Base-by-base conservation (phyloP, 306 rosid species). In the Begonia peltatifolia region DNA sequence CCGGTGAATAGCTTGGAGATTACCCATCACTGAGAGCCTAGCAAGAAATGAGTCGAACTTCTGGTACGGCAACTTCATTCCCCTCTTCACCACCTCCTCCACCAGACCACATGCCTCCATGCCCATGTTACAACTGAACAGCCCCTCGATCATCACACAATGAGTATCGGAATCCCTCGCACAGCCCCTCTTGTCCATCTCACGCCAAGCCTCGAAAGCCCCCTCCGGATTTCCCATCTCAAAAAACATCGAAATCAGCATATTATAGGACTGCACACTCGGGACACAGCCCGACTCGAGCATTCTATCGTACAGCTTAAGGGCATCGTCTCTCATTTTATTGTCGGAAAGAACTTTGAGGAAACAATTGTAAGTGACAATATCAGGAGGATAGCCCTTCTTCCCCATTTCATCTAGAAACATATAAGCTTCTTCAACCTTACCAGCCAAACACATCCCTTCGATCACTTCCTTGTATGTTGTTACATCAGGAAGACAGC, bases 391-490 rank as follows among this genome's bases (percentile, higher is more conserved):
- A 66, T 84, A 89, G 64, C 95, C 95, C 71, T 78, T 89, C 76
- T 69, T 89, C 59, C 94, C 93, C 97, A 89, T 89, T 90, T 80
- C 93, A 52, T 82, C 81, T 64, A 89, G 68, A 65, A 89, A 85
- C 36, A 72, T 76, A 76, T 83, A 82, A 14, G 95, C 97, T 70
- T 68, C 84, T 12, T 74, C 80, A 36, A 76, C 67, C 70, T 80
- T 84, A 53, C 84, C 95, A 42, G 71, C 76, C 75, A 80, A 53
- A 71, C 90, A 85, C 90, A 85, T 85, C 56, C 95, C 97, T 68
- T 89, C 94, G 38, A 85, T 71, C 56, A 89, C 67, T 18, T 76
- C 87, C 64, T 80, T 80, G 68, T 84, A 89, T n/a, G 97, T 85
- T 17, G 94, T 66, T 63, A 89, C 97, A 61, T 84, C 95, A 18